Evolutionary conservation across 225 moss, liverwort and hornwort species (phyloP), one percentile per base, ranked within the genome.

Genomic region (Sphagnum tenellum): DNA sequence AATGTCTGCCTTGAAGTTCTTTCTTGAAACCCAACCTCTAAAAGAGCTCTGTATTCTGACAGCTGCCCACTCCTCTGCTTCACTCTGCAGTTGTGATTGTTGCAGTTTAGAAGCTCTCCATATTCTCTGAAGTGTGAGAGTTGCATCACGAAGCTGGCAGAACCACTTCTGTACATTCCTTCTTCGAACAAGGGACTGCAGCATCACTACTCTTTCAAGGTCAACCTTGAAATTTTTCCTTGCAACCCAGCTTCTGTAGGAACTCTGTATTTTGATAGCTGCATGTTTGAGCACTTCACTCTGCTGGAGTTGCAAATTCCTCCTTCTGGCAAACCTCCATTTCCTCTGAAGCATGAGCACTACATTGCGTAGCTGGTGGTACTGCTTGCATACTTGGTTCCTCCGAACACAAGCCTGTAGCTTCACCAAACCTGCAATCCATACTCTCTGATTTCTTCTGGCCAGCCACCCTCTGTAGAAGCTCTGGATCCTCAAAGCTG

Each of bases 151-250:
- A 49, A 73, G 52, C 57, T 60, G 67, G 46, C 8, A 56, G 61
- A 73, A 53, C 49, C 50, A 52, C 12, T 74, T 69, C 50, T 69
- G 59, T 29, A 60, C 88, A 45, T 70, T 14, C 69, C 57, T 71
- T 53, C 76, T 75, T 49, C 79, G 73, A 12, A 66, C 76, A 66
- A 74, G 67, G n/a, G 78, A 77, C 75, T 88, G 84, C 47, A 82
- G 62, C 6, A 75, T 53, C 12, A 71, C 64, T 44, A 71, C 66
- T 54, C 66, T 60, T 51, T 49, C 53, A 14, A 63, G 13, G 9
- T 64, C 63, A 49, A 56, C 3, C 45, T 29, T 52, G 50, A 63
- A 67, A 8, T 54, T 59, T 51, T 63, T 73, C 63, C 68, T 68
- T 12, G 52, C 57, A 12, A 55, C 56, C 67, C 67, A 67, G 45